phyloP scores from a whole-genome alignment of 1,284 basidiomycete species.

The Ceratobasidium sp. region DNA sequence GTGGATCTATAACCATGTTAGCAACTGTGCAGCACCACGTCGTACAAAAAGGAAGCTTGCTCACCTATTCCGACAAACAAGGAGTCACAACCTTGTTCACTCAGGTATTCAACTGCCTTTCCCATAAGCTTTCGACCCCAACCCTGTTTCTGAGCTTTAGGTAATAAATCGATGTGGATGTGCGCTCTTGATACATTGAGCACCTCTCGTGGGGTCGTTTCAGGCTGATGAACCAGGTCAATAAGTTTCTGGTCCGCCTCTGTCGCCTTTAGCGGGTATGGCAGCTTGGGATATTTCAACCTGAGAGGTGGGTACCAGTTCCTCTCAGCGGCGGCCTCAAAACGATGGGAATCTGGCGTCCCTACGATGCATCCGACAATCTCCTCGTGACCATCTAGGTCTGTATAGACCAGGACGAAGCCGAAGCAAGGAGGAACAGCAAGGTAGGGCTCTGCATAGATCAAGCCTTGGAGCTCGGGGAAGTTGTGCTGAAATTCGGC shows the following conservation, averaged over 20 bases:
- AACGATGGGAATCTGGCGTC: constrained; percentile 70
- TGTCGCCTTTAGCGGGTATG: constrained; percentile 35
- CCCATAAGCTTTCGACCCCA: constrained; percentile 72
- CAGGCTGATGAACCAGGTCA: constrained; percentile 55
- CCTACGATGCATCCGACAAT: constrained; percentile 75
- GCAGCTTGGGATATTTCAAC: constrained; percentile 62
- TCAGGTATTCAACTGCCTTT: constrained; percentile 65
- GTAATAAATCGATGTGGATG: constrained; percentile 75
- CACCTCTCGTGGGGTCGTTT: constrained; percentile 56
- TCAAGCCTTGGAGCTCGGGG: constrained; percentile 74
- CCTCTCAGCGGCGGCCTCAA: constrained; percentile 65
- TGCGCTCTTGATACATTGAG: constrained; percentile 70
- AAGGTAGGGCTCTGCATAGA: constrained; percentile 80
- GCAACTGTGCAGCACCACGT: too few species aligned
- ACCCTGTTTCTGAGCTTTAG: constrained; percentile 70
- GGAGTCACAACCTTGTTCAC: constrained; percentile 22
- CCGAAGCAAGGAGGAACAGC: constrained; percentile 74
- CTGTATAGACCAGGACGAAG: constrained; percentile 67
- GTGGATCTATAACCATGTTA: neutral
- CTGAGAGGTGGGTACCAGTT: constrained; percentile 72
- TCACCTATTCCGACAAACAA: constrained; percentile 37
- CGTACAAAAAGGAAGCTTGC: neutral
- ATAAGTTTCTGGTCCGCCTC: constrained; percentile 60
- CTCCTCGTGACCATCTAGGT: constrained; percentile 44
- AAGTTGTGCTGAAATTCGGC: constrained; percentile 72